Base-by-base conservation (phyloP, 352 stramenopile genomes). In the Aphanomyces cochlioides region DNA sequence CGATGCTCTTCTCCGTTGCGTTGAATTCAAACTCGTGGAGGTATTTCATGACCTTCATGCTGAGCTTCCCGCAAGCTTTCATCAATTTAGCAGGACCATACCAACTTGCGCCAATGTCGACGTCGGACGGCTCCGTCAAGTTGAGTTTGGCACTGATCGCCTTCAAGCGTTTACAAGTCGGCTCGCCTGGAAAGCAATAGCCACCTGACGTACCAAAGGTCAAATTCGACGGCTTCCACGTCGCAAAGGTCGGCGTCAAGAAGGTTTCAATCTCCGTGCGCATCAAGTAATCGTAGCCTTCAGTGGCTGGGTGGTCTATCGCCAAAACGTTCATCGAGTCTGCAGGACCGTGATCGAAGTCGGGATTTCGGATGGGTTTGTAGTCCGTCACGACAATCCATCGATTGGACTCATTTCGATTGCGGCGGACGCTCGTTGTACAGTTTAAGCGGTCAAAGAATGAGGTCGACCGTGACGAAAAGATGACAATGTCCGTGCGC, bases 401-500 rank as follows among this genome's bases (percentile, higher is more conserved):
- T 41, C 47, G 45, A 41, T 67, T 67, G 19, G 60, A 17, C 6
- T 67, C 60, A 19, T 7, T 54, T 3, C 0, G 28, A 5, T 19
- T 57, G 5, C 12, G 12, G 6, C 60, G 60, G 7, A 41, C 28
- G 5, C 12, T 12, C 2, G 41, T 21, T 5, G 21, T 37, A 37
- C 60, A 67, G 41, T 41, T 41, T 15, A 67, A 41, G 5, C 8
- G 38, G 7, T 7, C 19, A 13, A 67, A 21, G 4, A 19, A 37
- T 3, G 47, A 13, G 37, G 47, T 17, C 41, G 19, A n/a, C 4
- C 28, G 0, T 12, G 43, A n/a, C 4, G 60, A 56, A 37, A 67
- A 67, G 28, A 67, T 19, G 28, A 67, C 60, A 7, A 67, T 67
- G 47, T 67, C 60, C 7, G 60, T 67, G 41, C 60, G 60, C 60